These are phyloP conservation scores for Pseudonitzschia multistriata DNA, from an alignment of 108 stramenopile species.

Conservation along the genomic window DNA sequence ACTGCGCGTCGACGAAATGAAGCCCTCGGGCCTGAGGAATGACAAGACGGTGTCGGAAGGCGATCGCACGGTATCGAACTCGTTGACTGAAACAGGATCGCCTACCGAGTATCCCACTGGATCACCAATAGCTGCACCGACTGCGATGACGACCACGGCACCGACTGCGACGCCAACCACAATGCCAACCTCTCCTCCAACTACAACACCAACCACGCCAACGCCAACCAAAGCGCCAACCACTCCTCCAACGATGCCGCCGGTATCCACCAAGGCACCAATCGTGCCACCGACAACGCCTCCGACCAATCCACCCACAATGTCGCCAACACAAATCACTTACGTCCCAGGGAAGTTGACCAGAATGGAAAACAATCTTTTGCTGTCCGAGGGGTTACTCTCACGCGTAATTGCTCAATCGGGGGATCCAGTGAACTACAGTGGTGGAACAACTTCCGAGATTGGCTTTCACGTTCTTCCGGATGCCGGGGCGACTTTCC, in stretches of 20 bases:
- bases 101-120: neutral
- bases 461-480: conserved; percentile 43
- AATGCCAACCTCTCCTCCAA: neutral
- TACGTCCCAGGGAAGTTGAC: conserved; percentile 49
- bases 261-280: conserved; percentile 3
- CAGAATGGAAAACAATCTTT: conserved; percentile 18
- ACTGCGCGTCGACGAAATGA: neutral
- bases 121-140: neutral
- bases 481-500: conserved; percentile 47
- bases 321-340: conserved; percentile 10
- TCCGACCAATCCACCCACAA: conserved; percentile 4
- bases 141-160: neutral
- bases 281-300: neutral
- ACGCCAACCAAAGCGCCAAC: neutral
- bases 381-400: conserved; percentile 28
- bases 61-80: neutral
- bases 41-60: no score
- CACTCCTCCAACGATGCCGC: neutral
- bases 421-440: conserved; percentile 21
- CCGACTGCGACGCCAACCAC: neutral
- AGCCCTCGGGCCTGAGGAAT: no score
- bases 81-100: neutral
- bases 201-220: neutral
- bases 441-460: conserved; percentile 22
- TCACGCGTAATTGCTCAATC: conserved; percentile 27